Evolutionary conservation across 352 stramenopile genomes (phyloP), one percentile per base, ranked within the genome.

Genomic region (Globisporangium okanoganense): DNA sequence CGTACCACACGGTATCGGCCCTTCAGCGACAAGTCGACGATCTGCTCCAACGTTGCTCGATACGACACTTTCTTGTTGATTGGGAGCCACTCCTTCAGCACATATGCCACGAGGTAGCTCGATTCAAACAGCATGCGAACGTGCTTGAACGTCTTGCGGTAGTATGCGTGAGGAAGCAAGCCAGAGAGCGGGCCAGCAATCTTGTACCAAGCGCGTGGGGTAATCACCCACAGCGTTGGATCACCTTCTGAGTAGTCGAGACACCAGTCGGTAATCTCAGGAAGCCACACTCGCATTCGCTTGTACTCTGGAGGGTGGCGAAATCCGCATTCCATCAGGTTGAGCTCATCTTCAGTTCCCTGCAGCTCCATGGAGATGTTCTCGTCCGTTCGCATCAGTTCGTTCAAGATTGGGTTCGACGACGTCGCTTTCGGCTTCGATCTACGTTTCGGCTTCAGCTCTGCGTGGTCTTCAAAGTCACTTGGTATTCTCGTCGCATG

Each of bases 61-160:
- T 92, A 94, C 16, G 82, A 90, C 2, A 94, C 76, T 55, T 91
- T 91, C 56, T 90, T 92, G 71, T 94, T 92, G 55, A 92, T 89
- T 16, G 85, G 85, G 44, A 94, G 64, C 82, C 82, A 92, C 48
- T 92, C 85, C 55, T 90, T 92, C 31, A 94, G 69, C 56, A 94
- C 85, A 45, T 90, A 91, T 20, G 85, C 85, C 27, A 94, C 83
- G 52, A 91, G 76, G 56, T 92, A 92, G 57, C 85, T 90, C 13
- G 85, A 78, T 62, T 94, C 85, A 67, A 94, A 94, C 16, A 92
- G 55, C 67, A 87, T 74, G 24, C 82, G 71, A 0, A 91, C 78
- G 49, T 92, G 81, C 56, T 86, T 76, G 51, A 94, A 94, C 47
- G 73, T 85, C 5, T 81, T 60, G 31, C 82, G 78, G 64, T 94